phyloP scores from a whole-genome alignment of 495 filamentous ascomycete genomes.

The Lasiosphaeris hirsuta region DNA sequence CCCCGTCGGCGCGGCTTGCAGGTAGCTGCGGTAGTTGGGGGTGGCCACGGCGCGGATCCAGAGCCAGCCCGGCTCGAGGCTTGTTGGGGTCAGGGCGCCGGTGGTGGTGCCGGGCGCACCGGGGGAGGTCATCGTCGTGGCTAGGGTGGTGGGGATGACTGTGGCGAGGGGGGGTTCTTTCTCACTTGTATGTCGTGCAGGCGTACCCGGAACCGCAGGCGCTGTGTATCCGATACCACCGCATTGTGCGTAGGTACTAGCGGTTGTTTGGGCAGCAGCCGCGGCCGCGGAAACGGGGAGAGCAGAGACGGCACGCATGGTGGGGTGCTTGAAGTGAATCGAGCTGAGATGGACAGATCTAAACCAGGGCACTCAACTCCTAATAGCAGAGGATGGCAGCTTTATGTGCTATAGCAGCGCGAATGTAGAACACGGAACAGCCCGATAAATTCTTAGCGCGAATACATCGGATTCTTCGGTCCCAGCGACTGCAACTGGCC shows the following conservation, averaged over 20 bases:
- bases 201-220: slow-evolving; percentile 15
- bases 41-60: slow-evolving; percentile 52
- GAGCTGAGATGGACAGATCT: neutral
- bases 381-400: neutral
- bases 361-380: neutral
- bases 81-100: slow-evolving; percentile 36
- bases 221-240: slow-evolving; percentile 12
- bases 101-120: slow-evolving; percentile 20
- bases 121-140: slow-evolving; percentile 1
- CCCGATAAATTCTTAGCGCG: no score
- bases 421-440: no score
- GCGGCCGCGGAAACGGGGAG: slow-evolving; percentile 16
- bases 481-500: no score
- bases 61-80: slow-evolving; percentile 42
- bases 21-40: slow-evolving; percentile 52
- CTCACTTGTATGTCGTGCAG: slow-evolving; percentile 23
- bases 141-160: neutral
- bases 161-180: no score
- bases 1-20: slow-evolving; percentile 40
- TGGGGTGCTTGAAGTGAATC: neutral
- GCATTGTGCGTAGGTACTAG: slow-evolving; percentile 21
- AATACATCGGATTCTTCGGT: no score
- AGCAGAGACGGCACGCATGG: slow-evolving; percentile 14
- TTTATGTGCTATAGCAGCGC: no score
- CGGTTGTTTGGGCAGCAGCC: slow-evolving; percentile 21